These are phyloP conservation scores for Lepiota venenata DNA, from an alignment of 768 basidiomycete species.

Conservation along the genomic window DNA sequence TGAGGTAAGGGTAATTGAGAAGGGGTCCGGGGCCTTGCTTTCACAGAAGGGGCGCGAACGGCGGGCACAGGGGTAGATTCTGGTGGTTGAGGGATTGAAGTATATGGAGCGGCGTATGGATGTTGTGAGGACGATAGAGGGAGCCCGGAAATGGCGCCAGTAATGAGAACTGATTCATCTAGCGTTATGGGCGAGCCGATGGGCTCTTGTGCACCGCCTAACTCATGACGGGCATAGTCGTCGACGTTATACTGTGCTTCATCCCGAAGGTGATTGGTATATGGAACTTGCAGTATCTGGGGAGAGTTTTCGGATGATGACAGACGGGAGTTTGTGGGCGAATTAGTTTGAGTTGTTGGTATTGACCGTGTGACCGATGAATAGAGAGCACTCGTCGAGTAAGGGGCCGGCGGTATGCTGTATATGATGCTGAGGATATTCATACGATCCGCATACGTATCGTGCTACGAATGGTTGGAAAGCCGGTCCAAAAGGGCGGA, in stretches of 20 bases:
- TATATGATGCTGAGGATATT: slow-evolving; percentile 89
- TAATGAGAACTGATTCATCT: slow-evolving; percentile 30
- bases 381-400: slow-evolving; percentile 55
- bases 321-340: slow-evolving; percentile 44
- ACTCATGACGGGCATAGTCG: slow-evolving; percentile 20
- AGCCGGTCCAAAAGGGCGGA: slow-evolving; percentile 11
- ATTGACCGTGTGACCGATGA: slow-evolving; percentile 23
- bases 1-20: slow-evolving; percentile 63
- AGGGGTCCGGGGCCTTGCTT: slow-evolving; percentile 46
- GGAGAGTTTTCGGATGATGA: slow-evolving; percentile 48
- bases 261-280: slow-evolving; percentile 35
- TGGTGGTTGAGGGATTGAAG: slow-evolving; percentile 26
- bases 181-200: slow-evolving; percentile 41
- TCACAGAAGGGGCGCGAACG: slow-evolving; percentile 32
- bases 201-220: slow-evolving; percentile 24
- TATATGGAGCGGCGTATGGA: slow-evolving; percentile 52
- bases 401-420: slow-evolving; percentile 75
- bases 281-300: slow-evolving; percentile 30
- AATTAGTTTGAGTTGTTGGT: slow-evolving; percentile 48
- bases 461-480: slow-evolving; percentile 54
- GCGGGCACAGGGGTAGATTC: slow-evolving; percentile 22
- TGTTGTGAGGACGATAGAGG: slow-evolving; percentile 32
- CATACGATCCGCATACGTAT: slow-evolving; percentile 94
- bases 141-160: slow-evolving; percentile 27
- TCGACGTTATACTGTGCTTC: slow-evolving; percentile 24